Evolutionary conservation across 2,329 filamentous ascomycete genomes (phyloP).

Genomic region (Zalaria obscura): DNA sequence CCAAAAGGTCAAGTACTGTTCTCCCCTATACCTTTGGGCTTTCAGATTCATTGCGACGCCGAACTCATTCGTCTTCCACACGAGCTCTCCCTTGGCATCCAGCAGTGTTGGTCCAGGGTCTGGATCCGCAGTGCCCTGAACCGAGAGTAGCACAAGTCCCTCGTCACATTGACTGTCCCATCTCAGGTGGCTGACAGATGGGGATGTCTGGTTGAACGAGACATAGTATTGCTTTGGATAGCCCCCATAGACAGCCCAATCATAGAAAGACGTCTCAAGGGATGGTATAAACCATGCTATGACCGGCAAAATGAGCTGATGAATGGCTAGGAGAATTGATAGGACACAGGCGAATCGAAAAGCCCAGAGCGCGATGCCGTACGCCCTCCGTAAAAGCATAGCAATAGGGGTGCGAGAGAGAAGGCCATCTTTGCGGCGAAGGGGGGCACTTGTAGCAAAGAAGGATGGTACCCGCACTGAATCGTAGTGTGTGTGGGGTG

Average conservation of each 20-base stretch:
- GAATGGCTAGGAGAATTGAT: no score
- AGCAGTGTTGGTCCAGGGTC: slow-evolving; percentile 19
- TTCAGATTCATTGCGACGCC: slow-evolving; percentile 15
- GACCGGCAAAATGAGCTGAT: slow-evolving; percentile 12
- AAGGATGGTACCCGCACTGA: no score
- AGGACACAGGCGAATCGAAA: no score
- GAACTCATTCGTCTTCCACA: slow-evolving; percentile 18
- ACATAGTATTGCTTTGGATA: slow-evolving; percentile 13
- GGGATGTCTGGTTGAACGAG: slow-evolving; percentile 14
- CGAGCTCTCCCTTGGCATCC: slow-evolving; percentile 15
- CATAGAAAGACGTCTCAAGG: slow-evolving; percentile 15
- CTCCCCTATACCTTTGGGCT: slow-evolving; percentile 18
- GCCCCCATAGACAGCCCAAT: slow-evolving; percentile 17
- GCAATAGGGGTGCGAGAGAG: no score
- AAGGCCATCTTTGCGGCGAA: no score
- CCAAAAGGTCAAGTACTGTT: slow-evolving; percentile 23
- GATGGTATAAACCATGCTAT: slow-evolving; percentile 14
- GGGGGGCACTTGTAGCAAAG: no score
- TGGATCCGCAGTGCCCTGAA: slow-evolving; percentile 15
- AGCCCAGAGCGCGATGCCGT: no score
- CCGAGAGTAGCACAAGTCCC: slow-evolving; percentile 15
- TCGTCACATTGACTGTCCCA: slow-evolving; percentile 17
- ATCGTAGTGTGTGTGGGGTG: no score
- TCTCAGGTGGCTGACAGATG: slow-evolving; percentile 11
- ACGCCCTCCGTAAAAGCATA: no score